These are phyloP conservation scores for Xylaria cubensis DNA, from an alignment of 495 filamentous ascomycete species.

Conservation along the genomic window DNA sequence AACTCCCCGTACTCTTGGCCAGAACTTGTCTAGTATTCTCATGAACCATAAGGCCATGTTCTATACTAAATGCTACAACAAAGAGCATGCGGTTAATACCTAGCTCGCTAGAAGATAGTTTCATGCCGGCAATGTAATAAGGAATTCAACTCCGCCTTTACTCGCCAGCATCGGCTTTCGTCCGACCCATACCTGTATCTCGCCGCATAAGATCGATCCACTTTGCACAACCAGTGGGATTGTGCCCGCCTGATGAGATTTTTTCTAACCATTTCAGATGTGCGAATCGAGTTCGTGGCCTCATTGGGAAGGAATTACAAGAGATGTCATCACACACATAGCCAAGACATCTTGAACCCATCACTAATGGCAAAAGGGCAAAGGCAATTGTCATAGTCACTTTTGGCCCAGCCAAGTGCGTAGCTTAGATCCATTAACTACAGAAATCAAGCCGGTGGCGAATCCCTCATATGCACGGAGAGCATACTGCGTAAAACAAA, in stretches of 20 bases:
- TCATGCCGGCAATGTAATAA: background rate
- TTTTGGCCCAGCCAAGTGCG: background rate
- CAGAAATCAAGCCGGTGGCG: background rate
- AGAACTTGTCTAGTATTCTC: background rate
- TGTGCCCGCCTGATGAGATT: too few relatives aligned
- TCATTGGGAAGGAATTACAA: background rate
- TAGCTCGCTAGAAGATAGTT: too few relatives aligned
- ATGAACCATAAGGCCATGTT: background rate
- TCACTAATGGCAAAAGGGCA: background rate
- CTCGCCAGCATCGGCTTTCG: background rate
- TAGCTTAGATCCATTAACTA: too few relatives aligned
- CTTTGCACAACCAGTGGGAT: background rate
- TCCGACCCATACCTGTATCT: background rate
- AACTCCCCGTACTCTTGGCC: background rate
- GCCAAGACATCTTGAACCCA: background rate
- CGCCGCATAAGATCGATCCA: background rate
- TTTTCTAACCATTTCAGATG: background rate
- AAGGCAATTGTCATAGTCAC: background rate
- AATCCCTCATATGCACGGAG: background rate
- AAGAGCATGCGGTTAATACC: background rate
- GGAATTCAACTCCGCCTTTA: background rate
- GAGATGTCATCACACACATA: background rate
- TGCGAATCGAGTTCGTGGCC: background rate
- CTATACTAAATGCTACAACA: too few relatives aligned
- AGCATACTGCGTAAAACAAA: background rate